Conservation (phyloP, 805 yeast genomes). For the Starmerella etchellsii region DNA sequence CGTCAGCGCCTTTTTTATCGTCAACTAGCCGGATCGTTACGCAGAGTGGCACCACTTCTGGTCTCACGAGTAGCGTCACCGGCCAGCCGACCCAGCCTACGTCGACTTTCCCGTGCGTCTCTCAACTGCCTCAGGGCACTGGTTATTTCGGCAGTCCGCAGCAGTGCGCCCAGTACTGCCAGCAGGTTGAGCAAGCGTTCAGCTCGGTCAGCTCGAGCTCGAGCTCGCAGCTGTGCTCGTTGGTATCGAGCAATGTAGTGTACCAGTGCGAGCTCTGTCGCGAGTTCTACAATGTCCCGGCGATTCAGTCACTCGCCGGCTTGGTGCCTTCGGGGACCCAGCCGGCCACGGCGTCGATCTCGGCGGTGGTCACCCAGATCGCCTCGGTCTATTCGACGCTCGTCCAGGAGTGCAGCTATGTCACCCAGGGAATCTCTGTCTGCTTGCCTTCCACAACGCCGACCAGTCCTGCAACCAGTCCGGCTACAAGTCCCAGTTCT, state of each 20-base stretch:
- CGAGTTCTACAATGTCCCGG: slow-evolving; percentile 9
- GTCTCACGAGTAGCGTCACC: slow-evolving; percentile 29
- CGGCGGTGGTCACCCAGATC: slow-evolving; percentile 7
- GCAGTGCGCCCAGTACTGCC: slow-evolving; percentile 11
- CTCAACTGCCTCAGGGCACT: slow-evolving; percentile 10
- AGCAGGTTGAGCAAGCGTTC: slow-evolving; percentile 8
- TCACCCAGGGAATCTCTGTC: slow-evolving; percentile 6
- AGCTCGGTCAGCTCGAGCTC: background rate
- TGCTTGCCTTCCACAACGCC: slow-evolving; percentile 4
- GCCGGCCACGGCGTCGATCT: slow-evolving; percentile 5
- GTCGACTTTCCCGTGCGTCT: slow-evolving; percentile 12
- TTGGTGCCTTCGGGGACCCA: slow-evolving; percentile 6
- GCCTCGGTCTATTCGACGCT: slow-evolving; percentile 7
- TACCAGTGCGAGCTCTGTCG: slow-evolving; percentile 15
- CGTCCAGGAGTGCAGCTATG: slow-evolving; percentile 6
- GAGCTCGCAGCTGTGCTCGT: slow-evolving; percentile 2
- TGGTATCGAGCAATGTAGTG: slow-evolving; percentile 7
- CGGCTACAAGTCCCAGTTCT: background rate
- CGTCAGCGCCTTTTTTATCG: slow-evolving; percentile 27
- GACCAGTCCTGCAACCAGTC: background rate
- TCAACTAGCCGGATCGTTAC: slow-evolving; percentile 28
- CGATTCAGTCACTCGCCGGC: slow-evolving; percentile 3
- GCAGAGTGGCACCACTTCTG: slow-evolving; percentile 27
- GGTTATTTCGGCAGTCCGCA: slow-evolving; percentile 7
- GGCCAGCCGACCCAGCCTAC: slow-evolving; percentile 19